Conservation (phyloP, 2,329 filamentous ascomycete species). For the Colletotrichum truncatum region DNA sequence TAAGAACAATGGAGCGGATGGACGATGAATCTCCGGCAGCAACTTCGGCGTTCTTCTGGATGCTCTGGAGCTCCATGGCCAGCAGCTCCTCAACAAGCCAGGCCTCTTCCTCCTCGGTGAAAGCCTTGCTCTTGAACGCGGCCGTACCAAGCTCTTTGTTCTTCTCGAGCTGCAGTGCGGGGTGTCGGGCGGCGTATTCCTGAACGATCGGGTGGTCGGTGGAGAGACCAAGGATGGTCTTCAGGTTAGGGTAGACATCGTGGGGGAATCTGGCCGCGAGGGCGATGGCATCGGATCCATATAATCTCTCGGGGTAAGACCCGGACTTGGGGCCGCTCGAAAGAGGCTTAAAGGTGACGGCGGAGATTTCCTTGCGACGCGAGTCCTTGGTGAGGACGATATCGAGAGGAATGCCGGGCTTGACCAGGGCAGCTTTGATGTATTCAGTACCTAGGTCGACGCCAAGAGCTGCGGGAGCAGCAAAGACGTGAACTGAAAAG, state of each 20-base stretch:
- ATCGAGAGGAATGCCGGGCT: slow-evolving; percentile 95
- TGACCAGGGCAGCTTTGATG: slow-evolving; percentile 95
- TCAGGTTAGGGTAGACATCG: slow-evolving; percentile 95
- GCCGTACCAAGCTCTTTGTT: slow-evolving; percentile 72
- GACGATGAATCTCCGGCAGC: slow-evolving; percentile 79
- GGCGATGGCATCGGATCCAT: slow-evolving; percentile 91
- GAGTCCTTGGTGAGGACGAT: slow-evolving; percentile 99
- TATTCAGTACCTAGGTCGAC: slow-evolving; percentile 96
- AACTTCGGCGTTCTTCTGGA: slow-evolving; percentile 86
- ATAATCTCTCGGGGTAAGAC: slow-evolving; percentile 85
- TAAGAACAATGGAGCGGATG: slow-evolving; percentile 86
- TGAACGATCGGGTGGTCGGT: slow-evolving; percentile 68
- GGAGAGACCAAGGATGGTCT: slow-evolving; percentile 83
- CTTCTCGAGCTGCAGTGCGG: slow-evolving; percentile 75
- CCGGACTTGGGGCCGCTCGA: slow-evolving; percentile 69
- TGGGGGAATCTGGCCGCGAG: slow-evolving; percentile 87
- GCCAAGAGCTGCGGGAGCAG: slow-evolving; percentile 81
- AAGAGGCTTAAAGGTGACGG: slow-evolving; percentile 92
- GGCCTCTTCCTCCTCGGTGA: slow-evolving; percentile 66
- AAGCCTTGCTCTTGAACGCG: slow-evolving; percentile 82
- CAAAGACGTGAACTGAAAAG: slow-evolving; percentile 59
- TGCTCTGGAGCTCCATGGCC: slow-evolving; percentile 94
- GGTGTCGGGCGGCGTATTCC: slow-evolving; percentile 80
- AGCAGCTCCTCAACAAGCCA: slow-evolving; percentile 91
- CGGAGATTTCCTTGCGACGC: slow-evolving; percentile 91